phyloP scores from a whole-genome alignment of 2,329 filamentous ascomycete genomes.

The Westerdykella sp. region DNA sequence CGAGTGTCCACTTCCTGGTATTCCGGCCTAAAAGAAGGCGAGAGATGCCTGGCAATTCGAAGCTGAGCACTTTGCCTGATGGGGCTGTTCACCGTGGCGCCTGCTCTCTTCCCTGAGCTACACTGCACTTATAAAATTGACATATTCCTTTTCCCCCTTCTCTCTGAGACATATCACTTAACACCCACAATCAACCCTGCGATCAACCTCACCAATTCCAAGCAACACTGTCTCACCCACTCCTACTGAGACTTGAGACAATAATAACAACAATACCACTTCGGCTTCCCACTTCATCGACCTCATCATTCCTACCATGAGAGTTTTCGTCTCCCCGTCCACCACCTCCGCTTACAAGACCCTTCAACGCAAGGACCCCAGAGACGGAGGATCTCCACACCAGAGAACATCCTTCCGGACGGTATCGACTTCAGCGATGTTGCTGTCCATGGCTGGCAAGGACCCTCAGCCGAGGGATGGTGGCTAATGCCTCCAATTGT shows the following conservation, averaged over 20 bases:
- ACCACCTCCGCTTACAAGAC: constrained; percentile 10
- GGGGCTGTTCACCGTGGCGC: constrained; percentile 17
- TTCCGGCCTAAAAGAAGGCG: constrained; percentile 31
- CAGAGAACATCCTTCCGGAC: constrained; percentile 11
- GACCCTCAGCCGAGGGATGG: constrained; percentile 26
- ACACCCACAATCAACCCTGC: not conserved
- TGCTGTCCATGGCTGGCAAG: constrained; percentile 1
- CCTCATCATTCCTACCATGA: constrained; percentile 10
- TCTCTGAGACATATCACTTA: not conserved
- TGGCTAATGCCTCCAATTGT: constrained; percentile 16
- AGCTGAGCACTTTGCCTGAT: constrained; percentile 12
- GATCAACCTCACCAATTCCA: not conserved
- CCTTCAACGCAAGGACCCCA: constrained; percentile 14
- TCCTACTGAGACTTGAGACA: too few species aligned
- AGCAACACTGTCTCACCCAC: not conserved
- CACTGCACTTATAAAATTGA: not conserved
- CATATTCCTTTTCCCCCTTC: not conserved
- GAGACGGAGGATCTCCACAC: constrained; percentile 30
- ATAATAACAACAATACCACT: too few species aligned
- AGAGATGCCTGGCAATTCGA: constrained; percentile 19
- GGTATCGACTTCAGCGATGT: constrained; percentile 1
- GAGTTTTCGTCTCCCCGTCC: constrained; percentile 8
- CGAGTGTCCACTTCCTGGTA: constrained; percentile 16
- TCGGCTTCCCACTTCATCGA: too few species aligned
- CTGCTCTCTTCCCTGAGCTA: constrained; percentile 1